Evolutionary conservation across 129 eudicot genomes (phyloP).

Genomic region (Kitagawia praeruptora): DNA sequence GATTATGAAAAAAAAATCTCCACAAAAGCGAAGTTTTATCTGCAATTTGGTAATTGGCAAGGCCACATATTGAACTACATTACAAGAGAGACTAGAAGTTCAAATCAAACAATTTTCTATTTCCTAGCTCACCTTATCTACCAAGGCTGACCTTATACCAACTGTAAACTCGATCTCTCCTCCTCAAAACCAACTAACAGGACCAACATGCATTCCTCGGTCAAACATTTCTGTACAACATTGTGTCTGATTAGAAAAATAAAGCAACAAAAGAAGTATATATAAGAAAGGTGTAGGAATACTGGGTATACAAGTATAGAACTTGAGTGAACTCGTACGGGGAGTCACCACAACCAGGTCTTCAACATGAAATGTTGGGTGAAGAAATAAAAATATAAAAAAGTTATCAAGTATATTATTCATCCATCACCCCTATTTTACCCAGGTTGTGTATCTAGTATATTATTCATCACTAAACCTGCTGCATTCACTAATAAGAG

Average conservation of each 20-base stretch:
- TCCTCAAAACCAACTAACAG: too few species aligned
- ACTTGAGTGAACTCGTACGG: neutral
- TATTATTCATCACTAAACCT: too few species aligned
- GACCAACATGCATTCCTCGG: conserved; percentile 98
- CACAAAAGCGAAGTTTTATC: neutral
- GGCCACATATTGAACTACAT: too few species aligned
- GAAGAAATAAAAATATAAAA: too few species aligned
- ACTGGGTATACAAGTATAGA: neutral
- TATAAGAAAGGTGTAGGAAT: neutral
- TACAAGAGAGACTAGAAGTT: too few species aligned
- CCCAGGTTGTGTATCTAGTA: too few species aligned
- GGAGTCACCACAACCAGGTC: neutral
- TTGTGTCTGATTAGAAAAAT: conserved; percentile 6
- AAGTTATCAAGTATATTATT: neutral
- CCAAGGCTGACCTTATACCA: too few species aligned
- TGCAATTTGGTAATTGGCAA: neutral
- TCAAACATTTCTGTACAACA: conserved; percentile 71
- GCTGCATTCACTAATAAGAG: too few species aligned
- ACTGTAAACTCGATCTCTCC: too few species aligned
- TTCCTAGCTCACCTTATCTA: too few species aligned
- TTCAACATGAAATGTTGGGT: too few species aligned
- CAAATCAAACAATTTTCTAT: too few species aligned
- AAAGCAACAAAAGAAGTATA: neutral
- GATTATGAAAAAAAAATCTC: neutral
- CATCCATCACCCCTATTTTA: neutral